Evolutionary conservation across 2,329 filamentous ascomycete genomes (phyloP).

Genomic region (Exutisphaerella laricina): DNA sequence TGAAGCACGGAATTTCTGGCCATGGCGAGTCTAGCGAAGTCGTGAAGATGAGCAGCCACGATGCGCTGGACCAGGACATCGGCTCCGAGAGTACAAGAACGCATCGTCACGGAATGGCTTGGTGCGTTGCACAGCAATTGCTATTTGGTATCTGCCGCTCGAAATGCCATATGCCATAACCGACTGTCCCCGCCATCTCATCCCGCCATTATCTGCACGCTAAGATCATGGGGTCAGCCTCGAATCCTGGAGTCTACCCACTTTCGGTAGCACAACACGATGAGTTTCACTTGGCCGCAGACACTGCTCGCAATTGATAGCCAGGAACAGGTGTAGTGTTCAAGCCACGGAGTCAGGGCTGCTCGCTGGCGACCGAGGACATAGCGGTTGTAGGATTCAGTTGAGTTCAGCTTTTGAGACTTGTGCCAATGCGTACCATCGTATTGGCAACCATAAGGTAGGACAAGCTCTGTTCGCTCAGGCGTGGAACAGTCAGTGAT

Average conservation of each 20-base stretch:
- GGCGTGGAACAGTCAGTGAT: not conserved
- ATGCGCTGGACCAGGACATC: no score
- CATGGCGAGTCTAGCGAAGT: no score
- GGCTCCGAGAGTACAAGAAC: no score
- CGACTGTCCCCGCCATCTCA: not conserved
- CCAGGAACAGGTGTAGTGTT: not conserved
- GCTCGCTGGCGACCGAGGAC: slow-evolving; percentile 3
- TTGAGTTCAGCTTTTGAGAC: not conserved
- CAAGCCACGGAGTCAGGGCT: slow-evolving; percentile 3
- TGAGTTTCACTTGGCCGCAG: not conserved
- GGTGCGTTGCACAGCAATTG: no score
- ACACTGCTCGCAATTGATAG: not conserved
- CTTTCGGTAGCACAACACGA: not conserved
- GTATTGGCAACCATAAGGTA: not conserved
- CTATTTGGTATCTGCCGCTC: not conserved
- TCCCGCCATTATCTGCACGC: not conserved
- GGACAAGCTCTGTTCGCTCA: not conserved
- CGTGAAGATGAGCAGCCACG: no score
- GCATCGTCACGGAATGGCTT: no score
- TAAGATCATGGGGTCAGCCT: not conserved
- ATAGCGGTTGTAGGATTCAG: slow-evolving; percentile 1
- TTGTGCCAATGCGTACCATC: not conserved
- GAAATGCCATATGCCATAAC: not conserved
- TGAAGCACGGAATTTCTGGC: no score
- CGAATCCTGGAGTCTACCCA: not conserved